phyloP scores from a whole-genome alignment of 2,329 filamentous ascomycete genomes.

The Fusarium piperis region DNA sequence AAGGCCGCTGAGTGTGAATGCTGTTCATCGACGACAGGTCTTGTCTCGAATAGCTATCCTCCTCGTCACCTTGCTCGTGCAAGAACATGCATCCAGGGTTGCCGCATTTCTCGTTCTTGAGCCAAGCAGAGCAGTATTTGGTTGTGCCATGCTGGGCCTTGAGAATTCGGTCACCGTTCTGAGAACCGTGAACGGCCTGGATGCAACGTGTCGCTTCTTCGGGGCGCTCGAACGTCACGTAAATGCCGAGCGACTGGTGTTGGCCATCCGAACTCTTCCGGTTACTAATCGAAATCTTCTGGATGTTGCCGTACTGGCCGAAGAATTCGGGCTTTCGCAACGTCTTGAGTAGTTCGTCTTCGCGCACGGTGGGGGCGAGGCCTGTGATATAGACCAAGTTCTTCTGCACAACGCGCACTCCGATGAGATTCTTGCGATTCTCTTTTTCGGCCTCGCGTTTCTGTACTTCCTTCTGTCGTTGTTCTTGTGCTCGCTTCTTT shows the following conservation, averaged over 20 bases:
- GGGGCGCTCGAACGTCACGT: conserved; percentile 96
- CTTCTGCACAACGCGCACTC: conserved; percentile 96
- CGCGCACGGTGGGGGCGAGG: conserved; percentile 87
- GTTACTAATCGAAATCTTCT: conserved; percentile 99
- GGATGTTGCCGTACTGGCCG: conserved; percentile 96
- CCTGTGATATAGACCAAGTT: conserved; percentile 99
- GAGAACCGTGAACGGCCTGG: conserved; percentile 87
- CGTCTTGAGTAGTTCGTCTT: conserved; percentile 91
- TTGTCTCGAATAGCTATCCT: conserved; percentile 94
- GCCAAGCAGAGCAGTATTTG: conserved; percentile 97
- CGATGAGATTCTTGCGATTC: conserved; percentile 94
- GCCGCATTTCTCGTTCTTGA: conserved; percentile 92
- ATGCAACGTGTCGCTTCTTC: conserved; percentile 92
- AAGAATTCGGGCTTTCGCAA: conserved; percentile 93
- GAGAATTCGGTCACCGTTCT: conserved; percentile 87
- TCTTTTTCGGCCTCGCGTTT: conserved; percentile 96
- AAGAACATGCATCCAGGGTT: conserved; percentile 98
- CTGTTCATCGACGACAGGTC: conserved; percentile 96
- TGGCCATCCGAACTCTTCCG: conserved; percentile 80
- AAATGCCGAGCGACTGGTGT: conserved; percentile 92
- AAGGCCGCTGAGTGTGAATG: conserved; percentile 78
- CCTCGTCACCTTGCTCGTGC: conserved; percentile 97
- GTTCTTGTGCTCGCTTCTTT: conserved; percentile 85
- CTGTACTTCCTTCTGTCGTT: conserved; percentile 92
- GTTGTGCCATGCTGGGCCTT: conserved; percentile 87